phyloP scores from a whole-genome alignment of 148 eudicot species.

The Chenopodium berlandieri region DNA sequence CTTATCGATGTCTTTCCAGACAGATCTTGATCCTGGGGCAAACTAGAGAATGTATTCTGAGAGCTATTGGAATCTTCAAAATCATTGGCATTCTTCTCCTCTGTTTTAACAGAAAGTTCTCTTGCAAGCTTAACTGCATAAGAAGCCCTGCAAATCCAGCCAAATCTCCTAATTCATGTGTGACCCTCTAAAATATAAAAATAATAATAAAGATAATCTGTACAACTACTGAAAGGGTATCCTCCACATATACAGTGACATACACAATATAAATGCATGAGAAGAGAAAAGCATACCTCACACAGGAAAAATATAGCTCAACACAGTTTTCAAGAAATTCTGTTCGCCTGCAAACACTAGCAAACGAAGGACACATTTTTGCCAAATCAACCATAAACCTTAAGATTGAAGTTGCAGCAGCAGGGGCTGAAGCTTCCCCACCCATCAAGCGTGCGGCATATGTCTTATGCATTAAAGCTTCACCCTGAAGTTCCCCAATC shows the following conservation, averaged over 20 bases:
- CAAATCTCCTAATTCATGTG: neutral
- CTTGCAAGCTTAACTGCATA: slow-evolving; percentile 84
- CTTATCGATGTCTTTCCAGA: slow-evolving; percentile 79
- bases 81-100: slow-evolving; percentile 69
- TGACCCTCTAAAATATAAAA: neutral
- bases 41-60: slow-evolving; percentile 85
- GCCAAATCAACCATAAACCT: slow-evolving; percentile 98
- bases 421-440: slow-evolving; percentile 98
- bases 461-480: slow-evolving; percentile 96
- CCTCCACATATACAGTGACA: neutral
- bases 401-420: slow-evolving; percentile 91
- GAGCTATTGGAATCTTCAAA: slow-evolving; percentile 83
- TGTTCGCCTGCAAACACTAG: slow-evolving; percentile 79
- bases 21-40: slow-evolving; percentile 81
- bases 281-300: slow-evolving; percentile 52
- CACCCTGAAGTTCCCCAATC: slow-evolving; percentile 98
- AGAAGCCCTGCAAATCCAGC: slow-evolving; percentile 66
- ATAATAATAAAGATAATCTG: too few relatives aligned
- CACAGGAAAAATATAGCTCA: slow-evolving; percentile 92
- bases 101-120: slow-evolving; percentile 62
- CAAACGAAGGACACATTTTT: slow-evolving; percentile 86
- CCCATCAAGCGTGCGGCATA: slow-evolving; percentile 99
- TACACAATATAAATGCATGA: neutral
- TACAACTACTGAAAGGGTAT: neutral
- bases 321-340: slow-evolving; percentile 93